Conservation (phyloP, 2,329 filamentous ascomycete genomes). For the Clonostachys rosea region DNA sequence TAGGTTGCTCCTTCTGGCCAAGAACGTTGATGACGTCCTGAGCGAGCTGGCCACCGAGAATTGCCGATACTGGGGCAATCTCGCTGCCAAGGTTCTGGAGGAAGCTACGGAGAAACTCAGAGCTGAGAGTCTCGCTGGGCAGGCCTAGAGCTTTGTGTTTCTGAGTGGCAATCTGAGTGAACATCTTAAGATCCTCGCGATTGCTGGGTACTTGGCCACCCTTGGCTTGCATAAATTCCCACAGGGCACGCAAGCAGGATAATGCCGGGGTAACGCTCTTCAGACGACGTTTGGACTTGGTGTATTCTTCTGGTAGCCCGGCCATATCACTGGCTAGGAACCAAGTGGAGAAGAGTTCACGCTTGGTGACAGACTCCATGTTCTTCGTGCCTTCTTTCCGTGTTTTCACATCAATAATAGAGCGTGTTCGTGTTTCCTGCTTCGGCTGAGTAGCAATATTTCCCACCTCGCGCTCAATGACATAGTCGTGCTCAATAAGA, state of each 20-base stretch:
- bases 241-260: slow-evolving; percentile 82
- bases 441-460: slow-evolving; percentile 61
- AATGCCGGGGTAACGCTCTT: slow-evolving; percentile 78
- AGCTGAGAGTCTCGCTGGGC: slow-evolving; percentile 60
- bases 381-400: slow-evolving; percentile 64
- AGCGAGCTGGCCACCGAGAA: slow-evolving; percentile 83
- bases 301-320: slow-evolving; percentile 64
- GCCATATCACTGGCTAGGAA: slow-evolving; percentile 77
- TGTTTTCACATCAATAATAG: slow-evolving; percentile 65
- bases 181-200: slow-evolving; percentile 65
- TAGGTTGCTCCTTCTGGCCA: slow-evolving; percentile 84
- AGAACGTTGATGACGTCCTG: slow-evolving; percentile 98
- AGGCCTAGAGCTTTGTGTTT: slow-evolving; percentile 73
- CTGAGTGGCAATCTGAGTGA: slow-evolving; percentile 72
- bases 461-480: slow-evolving; percentile 78
- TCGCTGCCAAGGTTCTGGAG: slow-evolving; percentile 82
- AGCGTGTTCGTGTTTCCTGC: slow-evolving; percentile 73
- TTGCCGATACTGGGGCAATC: slow-evolving; percentile 80
- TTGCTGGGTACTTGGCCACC: slow-evolving; percentile 49
- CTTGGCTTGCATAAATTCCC: slow-evolving; percentile 66
- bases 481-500: slow-evolving; percentile 83
- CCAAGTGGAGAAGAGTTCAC: slow-evolving; percentile 85
- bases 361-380: slow-evolving; percentile 85
- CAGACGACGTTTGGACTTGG: slow-evolving; percentile 61
- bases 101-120: slow-evolving; percentile 77